Base-by-base conservation (phyloP, 192 early-diverging fungal species). In the Thamnidium elegans region DNA sequence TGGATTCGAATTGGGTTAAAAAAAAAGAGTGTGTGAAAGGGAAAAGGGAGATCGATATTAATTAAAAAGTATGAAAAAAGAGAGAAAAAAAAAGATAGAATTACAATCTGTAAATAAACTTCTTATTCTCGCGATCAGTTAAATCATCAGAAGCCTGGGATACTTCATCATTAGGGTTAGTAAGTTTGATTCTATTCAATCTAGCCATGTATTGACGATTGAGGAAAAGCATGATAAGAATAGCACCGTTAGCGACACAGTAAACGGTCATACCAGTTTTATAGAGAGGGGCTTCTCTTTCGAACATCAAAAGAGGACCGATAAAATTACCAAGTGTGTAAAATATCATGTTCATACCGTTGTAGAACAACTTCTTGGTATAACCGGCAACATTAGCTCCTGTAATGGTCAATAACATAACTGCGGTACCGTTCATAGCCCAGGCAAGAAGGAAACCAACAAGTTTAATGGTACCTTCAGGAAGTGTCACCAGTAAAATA, bases 241-340 rank as follows among this genome's bases (percentile, higher is more conserved):
- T 46, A 63, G 31, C 47, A 17, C 31, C 20, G 47, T 19, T 21
- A 61, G 7, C 45, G 62, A 53, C 11, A 45, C 45, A 32, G 34
- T 52, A 71, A 3, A 55, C 50, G 3, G 44, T 36, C 30, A 61
- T 31, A 42, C 70, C 70, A 9, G 63, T 64, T 32, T 59, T 52
- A 26, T 71, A 71, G 6, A n/a, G 13, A 32, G 63, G 55, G 1
- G 63, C 45, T 55, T 59, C 58, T 46, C 26, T 61, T 3, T 36
- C 26, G 10, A 60, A 31, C 62, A 71, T 58, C 2, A 71, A 21
- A 7, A 66, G 32, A 6, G 70, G 70, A 44, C 63, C 70, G 46
- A 66, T 55, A 53, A 62, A 61, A 14, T 52, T 62, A 45, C 63
- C 63, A 61, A 66, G 14, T 10, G 69, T 65, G 34, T 58, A 67